A percentile compares a stretch with the other conserved stretches of the same genome.
These are phyloP conservation scores for Trichoderma atroviride DNA, from an alignment of 2,329 filamentous ascomycete genomes.

Conservation along the genomic window DNA sequence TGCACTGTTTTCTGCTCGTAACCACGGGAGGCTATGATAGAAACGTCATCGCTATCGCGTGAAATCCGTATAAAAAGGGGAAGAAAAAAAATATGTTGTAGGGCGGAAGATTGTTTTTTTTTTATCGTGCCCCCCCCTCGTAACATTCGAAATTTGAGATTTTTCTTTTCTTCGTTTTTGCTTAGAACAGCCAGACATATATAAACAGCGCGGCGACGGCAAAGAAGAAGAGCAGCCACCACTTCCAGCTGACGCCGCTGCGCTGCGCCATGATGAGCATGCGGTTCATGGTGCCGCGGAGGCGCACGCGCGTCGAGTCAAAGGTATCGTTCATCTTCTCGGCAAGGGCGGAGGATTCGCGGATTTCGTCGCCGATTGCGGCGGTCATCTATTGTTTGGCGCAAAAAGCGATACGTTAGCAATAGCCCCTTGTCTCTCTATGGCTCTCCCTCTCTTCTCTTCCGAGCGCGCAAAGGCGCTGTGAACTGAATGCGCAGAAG, in stretches of 20 bases:
- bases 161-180: neutral
- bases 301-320: slow-evolving; percentile 76
- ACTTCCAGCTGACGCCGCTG: slow-evolving; percentile 93
- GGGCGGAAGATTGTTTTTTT: neutral
- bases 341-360: slow-evolving; percentile 82
- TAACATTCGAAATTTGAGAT: neutral
- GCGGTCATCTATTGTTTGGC: slow-evolving; percentile 71
- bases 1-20: neutral
- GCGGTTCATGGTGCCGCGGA: slow-evolving; percentile 92
- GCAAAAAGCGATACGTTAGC: neutral
- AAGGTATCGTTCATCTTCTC: slow-evolving; percentile 97
- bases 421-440: neutral
- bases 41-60: neutral
- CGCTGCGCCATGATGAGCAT: slow-evolving; percentile 96
- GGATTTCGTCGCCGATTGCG: slow-evolving; percentile 93
- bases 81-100: neutral
- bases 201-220: slow-evolving; percentile 81
- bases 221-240: slow-evolving; percentile 88
- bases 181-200: slow-evolving; percentile 86
- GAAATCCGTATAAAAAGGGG: neutral
- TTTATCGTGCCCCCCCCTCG: slow-evolving; percentile 3
- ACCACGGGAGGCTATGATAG: neutral
- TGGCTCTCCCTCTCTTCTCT: neutral
- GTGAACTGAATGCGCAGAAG: neutral
- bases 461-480: no score